phyloP scores from a whole-genome alignment of 352 stramenopile genomes.

The Phytophthora palmivora region DNA sequence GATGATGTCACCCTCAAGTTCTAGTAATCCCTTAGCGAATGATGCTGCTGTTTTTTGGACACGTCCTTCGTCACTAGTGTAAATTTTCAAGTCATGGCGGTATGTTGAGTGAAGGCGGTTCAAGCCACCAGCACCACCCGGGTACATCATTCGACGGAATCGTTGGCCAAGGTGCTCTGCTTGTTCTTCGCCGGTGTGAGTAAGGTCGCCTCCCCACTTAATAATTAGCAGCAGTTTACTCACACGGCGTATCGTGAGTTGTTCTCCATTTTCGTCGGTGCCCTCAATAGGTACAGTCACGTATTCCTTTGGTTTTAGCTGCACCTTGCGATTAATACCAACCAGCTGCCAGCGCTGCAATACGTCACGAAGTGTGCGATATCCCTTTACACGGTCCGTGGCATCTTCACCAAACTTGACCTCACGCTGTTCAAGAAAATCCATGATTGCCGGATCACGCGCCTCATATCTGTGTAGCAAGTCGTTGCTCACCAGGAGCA shows the following conservation, averaged over 20 bases:
- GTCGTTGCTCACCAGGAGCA: constrained; percentile 82
- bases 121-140: constrained; percentile 94
- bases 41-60: constrained; percentile 99
- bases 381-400: constrained; percentile 82
- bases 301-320: constrained; percentile 89
- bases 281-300: constrained; percentile 32
- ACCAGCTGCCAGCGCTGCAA: constrained; percentile 96
- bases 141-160: constrained; percentile 91
- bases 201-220: constrained; percentile 99
- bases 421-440: constrained; percentile 74
- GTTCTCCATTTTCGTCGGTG: constrained; percentile 37
- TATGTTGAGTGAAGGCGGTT: constrained; percentile 99
- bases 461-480: constrained; percentile 73
- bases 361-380: constrained; percentile 93
- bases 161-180: constrained; percentile 94
- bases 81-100: constrained; percentile 99
- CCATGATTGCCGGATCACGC: constrained; percentile 62
- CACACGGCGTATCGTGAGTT: constrained; percentile 39
- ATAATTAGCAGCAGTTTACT: constrained; percentile 98
- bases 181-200: constrained; percentile 96
- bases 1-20: constrained; percentile 99
- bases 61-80: constrained; percentile 98
- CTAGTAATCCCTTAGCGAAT: constrained; percentile 98
- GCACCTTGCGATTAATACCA: constrained; percentile 99
- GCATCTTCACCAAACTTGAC: constrained; percentile 65